Evolutionary conservation across 495 filamentous ascomycete genomes (phyloP), one percentile per base, ranked within the genome.

Genomic region (Penicillium longicatenatum): DNA sequence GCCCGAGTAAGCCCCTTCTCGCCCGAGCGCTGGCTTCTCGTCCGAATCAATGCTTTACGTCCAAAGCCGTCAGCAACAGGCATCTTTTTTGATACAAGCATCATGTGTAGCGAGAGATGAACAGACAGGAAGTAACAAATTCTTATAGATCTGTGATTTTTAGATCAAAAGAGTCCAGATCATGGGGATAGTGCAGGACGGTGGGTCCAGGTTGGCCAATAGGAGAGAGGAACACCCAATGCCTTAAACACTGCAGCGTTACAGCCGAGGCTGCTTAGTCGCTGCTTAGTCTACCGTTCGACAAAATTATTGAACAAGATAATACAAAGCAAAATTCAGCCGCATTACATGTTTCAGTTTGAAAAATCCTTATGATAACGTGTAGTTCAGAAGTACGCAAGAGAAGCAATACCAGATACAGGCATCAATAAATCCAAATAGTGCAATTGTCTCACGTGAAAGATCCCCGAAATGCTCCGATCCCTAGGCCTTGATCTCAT

Each of bases 1-100:
- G 61, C 53, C 61, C 61, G 61, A 59, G 61, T 30, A n/a, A 14
- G 35, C 14, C 17, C n/a, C 57, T 59, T 63, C 60, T 63, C 60
- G 60, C 60, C 60, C 60, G 60, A 63, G 29, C 35, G 30, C 22
- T 5, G 30, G 10, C 29, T 52, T 63, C 56, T 63, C 61, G 52
- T 57, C 61, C 61, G 61, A 63, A 46, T 52, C 5, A 12, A 46
- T 17, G 16, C 6, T 17, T 4, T 17, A 45, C 14, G 31, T 21
- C 19, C 24, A 17, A 50, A 31, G 8, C n/a, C 8, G n/a, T 30
- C 46, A 14, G 12, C 21, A 14, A 48, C 31, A 35, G 31, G 31
- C 6, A 8, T 35, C 17, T 4, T 1, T 17, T 39, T 39, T n/a
- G 16, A 12, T 39, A n/a, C 37, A 39, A 39, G 5, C 4, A 39